Conservation (phyloP, 768 basidiomycete genomes). For the Lyophyllum shimeji region DNA sequence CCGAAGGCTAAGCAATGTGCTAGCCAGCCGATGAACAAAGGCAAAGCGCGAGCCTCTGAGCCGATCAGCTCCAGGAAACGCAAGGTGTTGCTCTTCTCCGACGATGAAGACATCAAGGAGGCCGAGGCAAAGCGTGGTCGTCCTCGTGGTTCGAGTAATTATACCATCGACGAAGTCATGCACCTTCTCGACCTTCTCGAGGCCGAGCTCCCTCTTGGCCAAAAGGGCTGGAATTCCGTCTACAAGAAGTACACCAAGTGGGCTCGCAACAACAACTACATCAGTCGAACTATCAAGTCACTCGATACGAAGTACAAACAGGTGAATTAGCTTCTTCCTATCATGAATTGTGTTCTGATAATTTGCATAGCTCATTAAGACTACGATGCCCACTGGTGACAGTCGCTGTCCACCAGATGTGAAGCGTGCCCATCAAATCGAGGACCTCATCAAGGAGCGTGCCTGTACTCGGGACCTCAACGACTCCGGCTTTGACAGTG, state of each 20-base stretch:
- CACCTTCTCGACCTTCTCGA: constrained; percentile 17
- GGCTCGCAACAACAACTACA: constrained; percentile 11
- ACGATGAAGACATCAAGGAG: constrained; percentile 1
- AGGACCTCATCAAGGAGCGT: constrained; percentile 15
- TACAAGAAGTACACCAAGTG: constrained; percentile 15
- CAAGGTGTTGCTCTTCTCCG: neutral
- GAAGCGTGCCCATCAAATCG: constrained; percentile 8
- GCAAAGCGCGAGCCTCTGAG: neutral
- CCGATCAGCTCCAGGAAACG: neutral
- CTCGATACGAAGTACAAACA: constrained; percentile 24
- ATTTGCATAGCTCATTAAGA: constrained; percentile 17
- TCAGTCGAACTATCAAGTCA: constrained; percentile 12
- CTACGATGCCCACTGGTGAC: constrained; percentile 29
- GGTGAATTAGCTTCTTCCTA: constrained; percentile 13
- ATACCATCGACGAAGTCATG: constrained; percentile 13
- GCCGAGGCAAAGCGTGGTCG: constrained; percentile 10
- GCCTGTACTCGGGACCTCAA: constrained; percentile 12
- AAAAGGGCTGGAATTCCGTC: neutral
- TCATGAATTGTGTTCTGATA: neutral
- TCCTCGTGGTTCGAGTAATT: constrained; percentile 16
- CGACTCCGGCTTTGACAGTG: constrained; percentile 12
- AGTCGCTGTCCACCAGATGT: constrained; percentile 15
- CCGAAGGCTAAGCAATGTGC: constrained; percentile 1
- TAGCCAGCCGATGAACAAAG: neutral
- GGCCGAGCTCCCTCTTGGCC: constrained; percentile 17